Conservation (phyloP, 352 stramenopile species). For the Phytopythium chamaehyphon region DNA sequence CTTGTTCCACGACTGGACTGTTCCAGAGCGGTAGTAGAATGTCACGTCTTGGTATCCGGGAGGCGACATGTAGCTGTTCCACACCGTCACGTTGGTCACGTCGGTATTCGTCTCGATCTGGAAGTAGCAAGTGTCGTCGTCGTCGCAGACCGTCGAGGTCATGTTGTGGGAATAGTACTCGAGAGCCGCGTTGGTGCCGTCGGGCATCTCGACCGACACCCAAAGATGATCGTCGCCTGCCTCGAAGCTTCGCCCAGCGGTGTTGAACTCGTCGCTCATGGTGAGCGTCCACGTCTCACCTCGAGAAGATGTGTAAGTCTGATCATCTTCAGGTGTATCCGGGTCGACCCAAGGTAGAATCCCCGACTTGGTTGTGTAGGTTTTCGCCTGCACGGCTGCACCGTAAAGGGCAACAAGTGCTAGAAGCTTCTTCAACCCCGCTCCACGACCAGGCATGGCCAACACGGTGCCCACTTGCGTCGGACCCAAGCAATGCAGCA, state of each 20-base stretch:
- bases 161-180: conserved; percentile 75
- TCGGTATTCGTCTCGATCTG: conserved; percentile 49
- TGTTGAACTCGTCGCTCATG: conserved; percentile 80
- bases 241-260: conserved; percentile 71
- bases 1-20: conserved; percentile 92
- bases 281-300: conserved; percentile 56
- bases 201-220: conserved; percentile 80
- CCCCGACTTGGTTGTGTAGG: conserved; percentile 51
- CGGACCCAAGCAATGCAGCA: too few relatives aligned
- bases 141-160: conserved; percentile 52
- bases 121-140: conserved; percentile 52
- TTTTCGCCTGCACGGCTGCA: conserved; percentile 1
- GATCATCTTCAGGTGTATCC: conserved; percentile 29
- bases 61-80: conserved; percentile 57
- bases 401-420: too few relatives aligned
- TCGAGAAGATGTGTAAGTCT: conserved; percentile 48
- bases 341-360: conserved; percentile 63
- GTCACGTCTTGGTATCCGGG: conserved; percentile 41
- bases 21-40: conserved; percentile 58
- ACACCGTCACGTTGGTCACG: conserved; percentile 38
- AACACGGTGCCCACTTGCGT: too few relatives aligned
- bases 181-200: conserved; percentile 68
- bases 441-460: conserved; percentile 19
- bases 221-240: conserved; percentile 93
- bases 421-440: too few relatives aligned